Conservation (phyloP, 2,329 filamentous ascomycete species). For the Colletotrichum shisoi region DNA sequence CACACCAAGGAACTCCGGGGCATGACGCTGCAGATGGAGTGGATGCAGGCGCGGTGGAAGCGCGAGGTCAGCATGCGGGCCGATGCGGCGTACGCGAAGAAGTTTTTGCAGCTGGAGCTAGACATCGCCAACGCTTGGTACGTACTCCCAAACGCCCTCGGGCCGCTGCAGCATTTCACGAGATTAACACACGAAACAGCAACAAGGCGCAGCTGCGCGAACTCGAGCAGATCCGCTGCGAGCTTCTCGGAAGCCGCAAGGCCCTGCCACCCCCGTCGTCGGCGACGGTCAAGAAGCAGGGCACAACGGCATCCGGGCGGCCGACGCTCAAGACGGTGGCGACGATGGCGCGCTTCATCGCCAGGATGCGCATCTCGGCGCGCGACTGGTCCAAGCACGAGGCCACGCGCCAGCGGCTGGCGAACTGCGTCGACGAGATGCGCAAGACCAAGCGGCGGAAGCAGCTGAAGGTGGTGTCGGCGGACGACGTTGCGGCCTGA, state of each 20-base stretch:
- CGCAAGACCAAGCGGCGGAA: conserved; percentile 55
- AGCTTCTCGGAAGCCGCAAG: conserved; percentile 52
- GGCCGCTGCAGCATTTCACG: background rate
- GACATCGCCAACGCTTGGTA: conserved; percentile 91
- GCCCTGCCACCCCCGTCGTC: conserved; percentile 47
- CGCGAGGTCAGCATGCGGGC: conserved; percentile 82
- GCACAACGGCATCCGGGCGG: conserved; percentile 39
- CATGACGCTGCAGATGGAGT: conserved; percentile 87
- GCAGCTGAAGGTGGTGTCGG: conserved; percentile 52
- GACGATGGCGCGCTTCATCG: conserved; percentile 61
- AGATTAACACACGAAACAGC: conserved; percentile 61
- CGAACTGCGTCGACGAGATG: conserved; percentile 58
- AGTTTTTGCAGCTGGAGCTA: conserved; percentile 79
- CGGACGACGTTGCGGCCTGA: conserved; percentile 45
- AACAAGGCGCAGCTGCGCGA: conserved; percentile 91
- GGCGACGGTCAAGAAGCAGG: conserved; percentile 34
- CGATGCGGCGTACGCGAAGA: conserved; percentile 87
- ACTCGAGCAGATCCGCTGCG: conserved; percentile 76
- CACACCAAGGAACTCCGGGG: conserved; percentile 82
- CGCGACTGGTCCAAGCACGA: conserved; percentile 62
- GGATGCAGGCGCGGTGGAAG: conserved; percentile 81
- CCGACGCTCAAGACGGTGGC: conserved; percentile 56
- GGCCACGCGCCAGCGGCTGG: conserved; percentile 57
- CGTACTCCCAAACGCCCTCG: conserved; percentile 52
- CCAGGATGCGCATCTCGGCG: conserved; percentile 59